Evolutionary conservation across 257 asterid species (phyloP).

Genomic region (Capsicum chinense): DNA sequence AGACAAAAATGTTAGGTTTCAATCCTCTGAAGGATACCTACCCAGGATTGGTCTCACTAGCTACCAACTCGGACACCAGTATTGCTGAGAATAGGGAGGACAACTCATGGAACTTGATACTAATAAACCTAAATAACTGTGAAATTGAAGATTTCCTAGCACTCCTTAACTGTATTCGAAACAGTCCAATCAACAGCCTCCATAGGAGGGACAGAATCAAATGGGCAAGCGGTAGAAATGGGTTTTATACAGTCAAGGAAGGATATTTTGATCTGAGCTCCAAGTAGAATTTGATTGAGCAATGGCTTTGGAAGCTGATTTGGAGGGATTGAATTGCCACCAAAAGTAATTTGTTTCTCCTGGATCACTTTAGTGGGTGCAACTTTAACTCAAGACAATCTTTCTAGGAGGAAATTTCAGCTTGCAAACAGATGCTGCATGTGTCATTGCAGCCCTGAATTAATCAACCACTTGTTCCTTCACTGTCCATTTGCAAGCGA

Average conservation of each 20-base stretch:
- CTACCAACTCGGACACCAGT: background rate
- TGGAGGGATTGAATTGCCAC: background rate
- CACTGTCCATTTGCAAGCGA: background rate
- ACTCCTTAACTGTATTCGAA: background rate
- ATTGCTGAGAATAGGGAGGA: slow-evolving; percentile 1
- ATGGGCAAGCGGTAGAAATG: background rate
- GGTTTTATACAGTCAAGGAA: background rate
- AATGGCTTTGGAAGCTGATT: background rate
- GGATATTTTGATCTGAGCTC: background rate
- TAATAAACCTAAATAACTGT: background rate
- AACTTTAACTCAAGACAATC: slow-evolving; percentile 13
- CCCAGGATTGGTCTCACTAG: background rate
- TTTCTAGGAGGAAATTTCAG: slow-evolving; percentile 8
- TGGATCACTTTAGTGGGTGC: background rate
- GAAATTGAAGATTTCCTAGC: background rate
- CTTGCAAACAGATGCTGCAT: background rate
- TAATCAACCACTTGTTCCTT: background rate
- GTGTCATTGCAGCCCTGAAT: background rate
- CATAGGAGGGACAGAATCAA: background rate
- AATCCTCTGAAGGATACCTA: slow-evolving; percentile 5
- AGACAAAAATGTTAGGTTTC: background rate
- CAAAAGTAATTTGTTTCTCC: background rate
- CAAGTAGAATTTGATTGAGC: background rate
- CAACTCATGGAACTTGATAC: background rate
- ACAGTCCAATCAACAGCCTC: slow-evolving; percentile 5